Percentiles rank a stretch among this genome's conserved stretches.
Evolutionary conservation across 768 basidiomycete genomes (phyloP).

Genomic region (Lactarius hatsudake): DNA sequence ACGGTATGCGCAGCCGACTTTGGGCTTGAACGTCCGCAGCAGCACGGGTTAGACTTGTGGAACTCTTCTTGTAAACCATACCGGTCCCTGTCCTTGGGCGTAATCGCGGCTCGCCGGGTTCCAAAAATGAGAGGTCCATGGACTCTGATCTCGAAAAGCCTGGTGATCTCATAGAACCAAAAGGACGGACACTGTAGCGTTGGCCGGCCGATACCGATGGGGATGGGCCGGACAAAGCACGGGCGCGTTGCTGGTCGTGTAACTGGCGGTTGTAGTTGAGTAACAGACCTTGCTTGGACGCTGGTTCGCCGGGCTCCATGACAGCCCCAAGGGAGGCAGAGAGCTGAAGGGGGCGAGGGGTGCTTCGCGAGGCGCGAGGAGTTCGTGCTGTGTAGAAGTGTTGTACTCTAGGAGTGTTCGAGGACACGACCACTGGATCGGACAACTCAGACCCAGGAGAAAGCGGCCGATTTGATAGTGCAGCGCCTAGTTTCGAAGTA

Average conservation of each 20-base stretch:
- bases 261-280: conserved; percentile 28
- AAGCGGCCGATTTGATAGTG: conserved; percentile 3
- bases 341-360: conserved; percentile 27
- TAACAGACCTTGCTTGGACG: conserved; percentile 20
- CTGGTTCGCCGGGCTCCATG: conserved; percentile 25
- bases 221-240: conserved; percentile 15
- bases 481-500: background rate
- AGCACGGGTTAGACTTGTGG: conserved; percentile 17
- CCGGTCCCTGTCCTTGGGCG: conserved; percentile 28
- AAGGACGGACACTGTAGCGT: conserved; percentile 14
- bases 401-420: conserved; percentile 9
- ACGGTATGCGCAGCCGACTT: conserved; percentile 24
- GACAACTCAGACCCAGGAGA: conserved; percentile 22
- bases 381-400: conserved; percentile 6
- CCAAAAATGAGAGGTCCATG: background rate
- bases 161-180: background rate
- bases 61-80: conserved; percentile 28
- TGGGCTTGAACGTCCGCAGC: conserved; percentile 25
- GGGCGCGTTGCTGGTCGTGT: conserved; percentile 27
- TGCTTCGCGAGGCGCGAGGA: conserved; percentile 5
- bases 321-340: conserved; percentile 10
- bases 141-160: conserved; percentile 14
- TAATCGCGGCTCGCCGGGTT: conserved; percentile 15
- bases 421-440: conserved; percentile 4
- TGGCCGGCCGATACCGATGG: background rate